phyloP scores from a whole-genome alignment of 768 basidiomycete genomes.

The Hemileccinum impolitum region DNA sequence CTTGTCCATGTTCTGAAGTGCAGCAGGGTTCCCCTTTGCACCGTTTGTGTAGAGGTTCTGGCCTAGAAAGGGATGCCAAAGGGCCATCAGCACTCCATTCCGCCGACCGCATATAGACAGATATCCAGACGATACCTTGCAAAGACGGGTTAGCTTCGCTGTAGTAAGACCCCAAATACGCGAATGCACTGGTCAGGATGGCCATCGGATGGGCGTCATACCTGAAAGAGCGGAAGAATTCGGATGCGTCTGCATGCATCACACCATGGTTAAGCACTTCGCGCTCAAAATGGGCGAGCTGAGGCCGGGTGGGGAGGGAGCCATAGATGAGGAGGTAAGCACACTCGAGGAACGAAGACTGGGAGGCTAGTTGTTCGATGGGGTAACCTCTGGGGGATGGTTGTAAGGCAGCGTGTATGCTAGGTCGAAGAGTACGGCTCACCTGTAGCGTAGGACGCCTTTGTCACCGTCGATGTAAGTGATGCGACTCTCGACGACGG shows the following conservation, averaged over 20 bases:
- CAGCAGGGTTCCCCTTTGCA: slow-evolving; percentile 58
- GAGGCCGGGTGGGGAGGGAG: slow-evolving; percentile 59
- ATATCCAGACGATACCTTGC: slow-evolving; percentile 46
- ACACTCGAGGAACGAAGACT: slow-evolving; percentile 76
- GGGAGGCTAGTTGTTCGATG: slow-evolving; percentile 83
- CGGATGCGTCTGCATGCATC: slow-evolving; percentile 64
- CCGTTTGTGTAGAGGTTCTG: slow-evolving; percentile 76
- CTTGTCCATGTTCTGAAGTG: slow-evolving; percentile 83
- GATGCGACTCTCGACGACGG: slow-evolving; percentile 75
- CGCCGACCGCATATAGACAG: neutral
- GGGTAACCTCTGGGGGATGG: slow-evolving; percentile 69
- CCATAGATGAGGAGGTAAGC: slow-evolving; percentile 91
- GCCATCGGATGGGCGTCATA: slow-evolving; percentile 94
- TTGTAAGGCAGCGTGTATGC: neutral
- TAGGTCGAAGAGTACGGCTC: neutral
- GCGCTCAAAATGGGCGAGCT: slow-evolving; percentile 60
- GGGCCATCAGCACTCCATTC: slow-evolving; percentile 2
- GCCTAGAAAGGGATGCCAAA: slow-evolving; percentile 38
- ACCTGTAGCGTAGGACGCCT: slow-evolving; percentile 81
- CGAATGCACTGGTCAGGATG: slow-evolving; percentile 81
- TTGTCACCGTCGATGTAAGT: slow-evolving; percentile 91
- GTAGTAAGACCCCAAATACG: slow-evolving; percentile 87
- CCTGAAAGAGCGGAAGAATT: slow-evolving; percentile 71
- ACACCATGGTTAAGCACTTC: slow-evolving; percentile 79
- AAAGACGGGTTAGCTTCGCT: slow-evolving; percentile 86